Conservation (phyloP, 2,329 filamentous ascomycete species). For the Fusarium oxysporum region DNA sequence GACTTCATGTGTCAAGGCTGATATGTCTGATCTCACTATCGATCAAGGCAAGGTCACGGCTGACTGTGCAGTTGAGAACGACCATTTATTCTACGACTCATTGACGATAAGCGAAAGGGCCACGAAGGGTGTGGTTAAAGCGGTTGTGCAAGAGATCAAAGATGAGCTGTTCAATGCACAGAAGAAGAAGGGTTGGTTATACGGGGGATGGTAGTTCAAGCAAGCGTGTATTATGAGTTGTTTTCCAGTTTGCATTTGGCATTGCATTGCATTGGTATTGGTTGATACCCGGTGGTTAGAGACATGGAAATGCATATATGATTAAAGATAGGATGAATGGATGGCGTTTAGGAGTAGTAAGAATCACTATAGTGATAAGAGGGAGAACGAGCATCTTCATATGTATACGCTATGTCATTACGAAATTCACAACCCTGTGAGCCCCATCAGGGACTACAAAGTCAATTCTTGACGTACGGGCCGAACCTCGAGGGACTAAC, state of each 20-base stretch:
- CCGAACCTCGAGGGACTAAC: conserved; percentile 5
- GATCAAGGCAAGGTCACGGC: conserved; percentile 13
- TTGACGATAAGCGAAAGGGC: conserved; percentile 58
- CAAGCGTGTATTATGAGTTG: not conserved
- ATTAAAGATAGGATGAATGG: conserved; percentile 2
- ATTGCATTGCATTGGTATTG: conserved; percentile 6
- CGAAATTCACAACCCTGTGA: not conserved
- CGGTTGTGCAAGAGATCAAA: conserved; percentile 33
- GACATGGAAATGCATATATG: conserved; percentile 5
- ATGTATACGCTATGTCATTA: not conserved
- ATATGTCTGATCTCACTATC: conserved; percentile 27
- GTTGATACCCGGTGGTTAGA: conserved; percentile 22
- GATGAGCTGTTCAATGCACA: conserved; percentile 41
- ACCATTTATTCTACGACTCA: conserved; percentile 64
- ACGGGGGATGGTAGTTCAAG: conserved; percentile 18
- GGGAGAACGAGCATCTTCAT: not conserved
- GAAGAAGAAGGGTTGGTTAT: conserved; percentile 34
- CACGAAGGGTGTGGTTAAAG: conserved; percentile 36
- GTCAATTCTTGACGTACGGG: conserved; percentile 1
- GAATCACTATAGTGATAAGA: not conserved
- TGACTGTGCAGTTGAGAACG: conserved; percentile 57
- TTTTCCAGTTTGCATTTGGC: not conserved
- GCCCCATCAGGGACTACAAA: not conserved
- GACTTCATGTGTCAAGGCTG: conserved; percentile 54
- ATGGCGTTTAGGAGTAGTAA: conserved; percentile 25